Percentiles rank a stretch among this genome's conserved stretches.
phyloP scores from a whole-genome alignment of 768 basidiomycete species.

The Lentinus brumalis region DNA sequence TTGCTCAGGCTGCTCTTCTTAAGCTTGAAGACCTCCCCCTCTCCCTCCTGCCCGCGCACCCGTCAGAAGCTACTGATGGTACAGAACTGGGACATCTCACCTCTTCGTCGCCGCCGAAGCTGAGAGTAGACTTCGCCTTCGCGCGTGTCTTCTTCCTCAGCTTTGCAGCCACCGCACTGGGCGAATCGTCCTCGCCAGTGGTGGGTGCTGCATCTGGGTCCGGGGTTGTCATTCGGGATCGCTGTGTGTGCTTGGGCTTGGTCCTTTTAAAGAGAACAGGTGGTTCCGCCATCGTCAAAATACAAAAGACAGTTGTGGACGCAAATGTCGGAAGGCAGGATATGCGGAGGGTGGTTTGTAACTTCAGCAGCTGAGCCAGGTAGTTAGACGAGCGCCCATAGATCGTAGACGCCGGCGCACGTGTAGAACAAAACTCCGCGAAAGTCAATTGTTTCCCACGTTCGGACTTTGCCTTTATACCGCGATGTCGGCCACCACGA shows the following conservation, averaged over 20 bases:
- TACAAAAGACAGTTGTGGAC: neutral
- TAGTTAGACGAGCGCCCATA: neutral
- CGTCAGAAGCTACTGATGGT: constrained; percentile 31
- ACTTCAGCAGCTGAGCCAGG: neutral
- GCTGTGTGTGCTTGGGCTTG: constrained; percentile 40
- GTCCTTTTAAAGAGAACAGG: constrained; percentile 47
- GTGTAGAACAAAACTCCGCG: constrained; percentile 18
- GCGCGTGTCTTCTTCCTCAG: constrained; percentile 69
- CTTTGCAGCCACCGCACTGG: constrained; percentile 62
- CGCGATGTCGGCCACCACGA: constrained; percentile 31
- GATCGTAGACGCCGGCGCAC: neutral
- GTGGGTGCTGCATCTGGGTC: constrained; percentile 28
- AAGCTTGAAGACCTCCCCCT: constrained; percentile 69
- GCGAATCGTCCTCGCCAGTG: constrained; percentile 44
- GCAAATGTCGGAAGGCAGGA: neutral
- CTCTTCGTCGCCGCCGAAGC: constrained; percentile 76
- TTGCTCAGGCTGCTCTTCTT: constrained; percentile 80
- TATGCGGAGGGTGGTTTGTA: neutral
- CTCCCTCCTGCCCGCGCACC: constrained; percentile 46
- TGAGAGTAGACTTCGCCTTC: constrained; percentile 67
- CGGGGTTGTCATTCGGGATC: constrained; percentile 36
- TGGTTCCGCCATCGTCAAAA: constrained; percentile 26
- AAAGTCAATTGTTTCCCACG: constrained; percentile 28
- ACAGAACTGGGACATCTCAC: constrained; percentile 37
- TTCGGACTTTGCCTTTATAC: constrained; percentile 26